A percentile compares a stretch with the other conserved stretches of the same genome.
phyloP scores from a whole-genome alignment of 2,329 filamentous ascomycete species.

The Pseudocercospora ulei region DNA sequence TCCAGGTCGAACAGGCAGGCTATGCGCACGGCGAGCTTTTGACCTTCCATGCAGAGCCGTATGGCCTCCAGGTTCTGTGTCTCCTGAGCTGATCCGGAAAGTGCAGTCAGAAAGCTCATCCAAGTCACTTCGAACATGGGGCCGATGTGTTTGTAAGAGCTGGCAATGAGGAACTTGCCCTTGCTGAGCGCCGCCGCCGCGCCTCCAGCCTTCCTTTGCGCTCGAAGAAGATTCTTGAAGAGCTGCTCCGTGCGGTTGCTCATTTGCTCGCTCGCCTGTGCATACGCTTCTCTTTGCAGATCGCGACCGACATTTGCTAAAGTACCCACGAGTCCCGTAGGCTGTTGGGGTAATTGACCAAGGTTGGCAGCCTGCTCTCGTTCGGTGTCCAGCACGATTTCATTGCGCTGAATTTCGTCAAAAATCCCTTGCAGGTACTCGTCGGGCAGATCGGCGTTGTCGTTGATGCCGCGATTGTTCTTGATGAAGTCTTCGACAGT shows the following conservation, averaged over 20 bases:
- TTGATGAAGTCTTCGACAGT: conserved; percentile 96
- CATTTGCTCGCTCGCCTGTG: conserved; percentile 94
- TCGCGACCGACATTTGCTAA: conserved; percentile 87
- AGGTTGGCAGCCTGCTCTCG: conserved; percentile 77
- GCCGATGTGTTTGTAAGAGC: conserved; percentile 86
- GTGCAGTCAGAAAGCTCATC: conserved; percentile 96
- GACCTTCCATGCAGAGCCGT: conserved; percentile 84
- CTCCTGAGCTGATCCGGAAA: conserved; percentile 89
- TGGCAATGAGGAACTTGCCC: conserved; percentile 77
- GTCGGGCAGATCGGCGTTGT: conserved; percentile 82
- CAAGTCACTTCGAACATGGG: conserved; percentile 98
- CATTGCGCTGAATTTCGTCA: conserved; percentile 81
- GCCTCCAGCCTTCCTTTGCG: conserved; percentile 67
- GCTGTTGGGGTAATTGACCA: conserved; percentile 52
- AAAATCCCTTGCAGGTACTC: conserved; percentile 85
- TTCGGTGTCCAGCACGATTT: conserved; percentile 91
- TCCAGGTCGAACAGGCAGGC: conserved; percentile 87
- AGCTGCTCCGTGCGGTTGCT: conserved; percentile 68
- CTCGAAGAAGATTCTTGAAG: conserved; percentile 85
- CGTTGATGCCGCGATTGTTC: conserved; percentile 97
- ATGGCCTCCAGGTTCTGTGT: conserved; percentile 87
- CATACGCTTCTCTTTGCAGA: conserved; percentile 81
- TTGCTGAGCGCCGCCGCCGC: conserved; percentile 37
- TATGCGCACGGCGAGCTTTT: conserved; percentile 87
- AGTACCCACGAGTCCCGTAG: conserved; percentile 45